A percentile compares a stretch with the other conserved stretches of the same genome.
These are phyloP conservation scores for Taxillus chinensis DNA, from an alignment of 164 flowering plant genomes.

Conservation along the genomic window DNA sequence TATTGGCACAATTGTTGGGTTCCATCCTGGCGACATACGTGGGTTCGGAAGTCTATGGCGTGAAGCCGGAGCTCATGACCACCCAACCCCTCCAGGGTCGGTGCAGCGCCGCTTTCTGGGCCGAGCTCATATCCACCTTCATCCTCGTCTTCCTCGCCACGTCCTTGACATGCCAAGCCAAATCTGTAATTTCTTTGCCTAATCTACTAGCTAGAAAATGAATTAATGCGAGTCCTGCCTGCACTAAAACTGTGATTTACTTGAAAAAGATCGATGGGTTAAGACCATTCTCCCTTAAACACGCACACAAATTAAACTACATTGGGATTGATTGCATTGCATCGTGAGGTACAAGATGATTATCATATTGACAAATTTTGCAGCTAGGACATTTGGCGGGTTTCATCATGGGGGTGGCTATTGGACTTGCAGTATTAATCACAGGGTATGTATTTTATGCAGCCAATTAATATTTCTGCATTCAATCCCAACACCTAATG, in stretches of 20 bases:
- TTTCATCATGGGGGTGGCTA: slow-evolving; percentile 43
- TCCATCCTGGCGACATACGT: slow-evolving; percentile 44
- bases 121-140: slow-evolving; percentile 61
- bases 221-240: too few relatives aligned
- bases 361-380: neutral
- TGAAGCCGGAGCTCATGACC: slow-evolving; percentile 35
- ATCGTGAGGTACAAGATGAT: too few relatives aligned
- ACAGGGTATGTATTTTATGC: slow-evolving; percentile 67
- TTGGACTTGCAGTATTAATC: slow-evolving; percentile 59
- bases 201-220: too few relatives aligned
- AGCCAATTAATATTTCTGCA: neutral
- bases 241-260: too few relatives aligned
- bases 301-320: too few relatives aligned
- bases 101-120: slow-evolving; percentile 49
- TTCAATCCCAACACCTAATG: too few relatives aligned
- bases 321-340: too few relatives aligned
- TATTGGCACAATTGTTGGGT: slow-evolving; percentile 55
- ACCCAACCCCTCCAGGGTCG: slow-evolving; percentile 47
- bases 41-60: slow-evolving; percentile 38
- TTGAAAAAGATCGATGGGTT: too few relatives aligned
- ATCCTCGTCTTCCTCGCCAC: slow-evolving; percentile 55
- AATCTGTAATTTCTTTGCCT: slow-evolving; percentile 23
- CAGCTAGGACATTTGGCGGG: slow-evolving; percentile 54
- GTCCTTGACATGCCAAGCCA: slow-evolving; percentile 27
- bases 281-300: too few relatives aligned